These are phyloP conservation scores for Fraxinus americana DNA, from an alignment of 257 asterid species.

Conservation along the genomic window DNA sequence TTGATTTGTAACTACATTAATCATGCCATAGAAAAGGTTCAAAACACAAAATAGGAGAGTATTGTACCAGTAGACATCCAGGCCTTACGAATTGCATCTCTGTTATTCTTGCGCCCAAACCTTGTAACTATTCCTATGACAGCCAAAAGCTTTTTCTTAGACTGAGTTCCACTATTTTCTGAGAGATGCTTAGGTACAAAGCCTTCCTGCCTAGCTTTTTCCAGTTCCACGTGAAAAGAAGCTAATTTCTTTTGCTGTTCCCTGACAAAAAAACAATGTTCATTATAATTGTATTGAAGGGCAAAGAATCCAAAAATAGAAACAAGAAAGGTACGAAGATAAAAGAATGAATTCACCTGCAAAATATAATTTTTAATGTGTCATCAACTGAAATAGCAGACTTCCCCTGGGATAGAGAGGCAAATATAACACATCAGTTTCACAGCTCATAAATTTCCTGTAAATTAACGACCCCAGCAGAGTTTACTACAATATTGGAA, in stretches of 20 bases:
- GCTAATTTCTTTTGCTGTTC: slow-evolving; percentile 70
- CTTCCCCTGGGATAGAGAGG: slow-evolving; percentile 55
- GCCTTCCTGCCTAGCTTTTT: slow-evolving; percentile 77
- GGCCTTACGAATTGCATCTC: slow-evolving; percentile 91
- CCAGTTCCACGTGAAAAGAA: slow-evolving; percentile 70
- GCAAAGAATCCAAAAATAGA: slow-evolving; percentile 17
- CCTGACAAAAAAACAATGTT: slow-evolving; percentile 49
- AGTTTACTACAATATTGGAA: slow-evolving; percentile 11
- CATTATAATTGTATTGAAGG: slow-evolving; percentile 10
- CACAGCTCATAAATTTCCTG: slow-evolving; percentile 6
- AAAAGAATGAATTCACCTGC: slow-evolving; percentile 56
- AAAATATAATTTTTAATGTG: slow-evolving; percentile 68
- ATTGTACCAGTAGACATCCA: slow-evolving; percentile 80
- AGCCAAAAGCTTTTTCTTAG: slow-evolving; percentile 70
- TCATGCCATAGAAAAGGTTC: neutral
- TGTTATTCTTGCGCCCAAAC: slow-evolving; percentile 73
- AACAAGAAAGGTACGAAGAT: neutral
- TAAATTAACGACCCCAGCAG: slow-evolving; percentile 5
- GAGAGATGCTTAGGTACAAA: slow-evolving; percentile 49
- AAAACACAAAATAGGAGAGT: slow-evolving; percentile 11
- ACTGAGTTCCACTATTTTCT: slow-evolving; percentile 41
- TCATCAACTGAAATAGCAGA: slow-evolving; percentile 80
- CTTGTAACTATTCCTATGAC: slow-evolving; percentile 73
- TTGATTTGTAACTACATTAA: neutral
- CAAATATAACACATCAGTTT: slow-evolving; percentile 12